Base-by-base conservation (phyloP, 768 basidiomycete genomes). In the Coprinopsis sp. region DNA sequence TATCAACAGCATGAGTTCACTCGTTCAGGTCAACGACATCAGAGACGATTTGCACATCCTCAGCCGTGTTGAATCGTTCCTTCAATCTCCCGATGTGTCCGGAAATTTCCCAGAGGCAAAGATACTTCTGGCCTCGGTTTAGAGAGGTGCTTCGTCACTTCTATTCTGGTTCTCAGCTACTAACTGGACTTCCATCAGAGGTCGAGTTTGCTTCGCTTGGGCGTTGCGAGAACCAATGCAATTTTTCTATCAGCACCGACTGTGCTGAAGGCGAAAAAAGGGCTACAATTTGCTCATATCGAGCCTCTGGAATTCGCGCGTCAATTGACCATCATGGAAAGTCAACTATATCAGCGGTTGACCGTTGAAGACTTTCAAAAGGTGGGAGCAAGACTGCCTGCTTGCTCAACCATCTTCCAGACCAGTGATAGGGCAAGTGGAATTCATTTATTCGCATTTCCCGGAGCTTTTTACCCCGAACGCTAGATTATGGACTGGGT, bases 241-340 rank as follows among this genome's bases (percentile, higher is more conserved):
- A n/a, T n/a, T n/a, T n/a, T n/a, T 4, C 82, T 88, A 13, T 91
- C 92, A 0, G 64, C 82, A 10, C 75, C 91, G 3, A 82, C 92
- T 46, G 46, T 82, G 10, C 91, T 91, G 2, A 86, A 80, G 61
- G 66, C 74, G 36, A 71, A 64, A 49, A 82, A 80, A 66, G 84
- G 80, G 64, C 62, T 92, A 49, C 91, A 88, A 52, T 68, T 97
- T 12, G 64, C 80, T 19, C 94, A 97, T 57, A 78, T 97, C 39
- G 87, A 94, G 53, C 74, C 92, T 2, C 64, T 91, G 46, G 94
- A 97, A 64, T 63, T 97, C 12, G 95, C 93, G 0, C 76, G 94
- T 19, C 94, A 97, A 61, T 67, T 97, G 51, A 96, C 95, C 1
- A 82, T 95, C 48, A 73, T 93, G 69, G 95, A 97, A 63, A 87